A percentile compares a stretch with the other conserved stretches of the same genome.
phyloP scores from a whole-genome alignment of 306 rosid species.

The Alnus glutinosa region DNA sequence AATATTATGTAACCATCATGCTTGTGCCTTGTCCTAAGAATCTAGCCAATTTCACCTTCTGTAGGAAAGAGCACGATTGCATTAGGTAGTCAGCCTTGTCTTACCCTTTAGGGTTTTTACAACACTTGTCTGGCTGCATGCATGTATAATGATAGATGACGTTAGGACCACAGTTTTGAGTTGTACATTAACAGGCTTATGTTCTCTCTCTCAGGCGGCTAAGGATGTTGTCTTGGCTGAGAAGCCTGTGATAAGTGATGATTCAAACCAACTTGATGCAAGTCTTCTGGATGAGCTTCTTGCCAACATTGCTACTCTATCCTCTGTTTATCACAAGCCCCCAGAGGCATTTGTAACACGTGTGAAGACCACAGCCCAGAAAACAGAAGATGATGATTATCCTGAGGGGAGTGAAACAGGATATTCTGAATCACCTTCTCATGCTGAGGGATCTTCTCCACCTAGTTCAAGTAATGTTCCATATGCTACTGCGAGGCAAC shows the following conservation, averaged over 20 bases:
- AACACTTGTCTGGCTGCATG: neutral
- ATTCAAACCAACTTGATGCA: constrained; percentile 87
- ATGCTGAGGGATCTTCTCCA: constrained; percentile 68
- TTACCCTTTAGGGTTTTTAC: neutral
- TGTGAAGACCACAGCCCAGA: constrained; percentile 57
- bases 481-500: constrained; percentile 50
- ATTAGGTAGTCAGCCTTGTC: constrained; percentile 12
- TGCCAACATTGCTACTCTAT: constrained; percentile 91
- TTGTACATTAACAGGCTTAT: constrained; percentile 29
- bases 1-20: constrained; percentile 1
- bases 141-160: neutral
- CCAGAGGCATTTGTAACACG: constrained; percentile 95
- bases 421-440: constrained; percentile 67
- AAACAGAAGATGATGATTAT: constrained; percentile 83
- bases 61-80: neutral
- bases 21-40: neutral
- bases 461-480: constrained; percentile 42
- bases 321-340: constrained; percentile 99
- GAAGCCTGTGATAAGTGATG: constrained; percentile 96
- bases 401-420: constrained; percentile 84
- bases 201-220: constrained; percentile 77
- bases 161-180: neutral
- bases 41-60: neutral
- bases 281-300: constrained; percentile 97
- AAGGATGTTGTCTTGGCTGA: constrained; percentile 99